Base-by-base conservation (phyloP, 768 basidiomycete species). In the Tremella yokohamensis region DNA sequence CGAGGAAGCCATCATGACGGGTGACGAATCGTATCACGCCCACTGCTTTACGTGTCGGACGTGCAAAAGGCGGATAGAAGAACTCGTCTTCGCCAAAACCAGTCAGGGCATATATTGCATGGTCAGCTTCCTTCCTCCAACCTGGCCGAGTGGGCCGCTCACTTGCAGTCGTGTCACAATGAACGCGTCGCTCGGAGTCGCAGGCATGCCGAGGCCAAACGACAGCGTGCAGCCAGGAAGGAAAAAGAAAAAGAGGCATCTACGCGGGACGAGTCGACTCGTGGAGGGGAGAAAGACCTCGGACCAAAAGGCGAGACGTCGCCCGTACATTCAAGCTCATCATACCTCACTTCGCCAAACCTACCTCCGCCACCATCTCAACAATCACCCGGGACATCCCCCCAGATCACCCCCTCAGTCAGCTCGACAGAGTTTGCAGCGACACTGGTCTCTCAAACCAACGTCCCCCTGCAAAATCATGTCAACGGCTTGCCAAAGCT, bases 1-100 rank as follows among this genome's bases (percentile, higher is more conserved):
- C 56, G 93, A 99, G 79, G 96, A 99, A 73, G 96, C 96, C 9
- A 97, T 98, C 76, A 97, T 99, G 90, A 94, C 96, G 7, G 96
- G 79, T 51, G 92, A 99, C 77, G 96, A 98, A 74, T 90, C 91
- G 0, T 99, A 98, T 69, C 96, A 98, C 75, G 93, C 96, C 4
- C 88, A 92, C 63, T 99, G 96, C 79, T 99, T 99, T 81, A 93
- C 94, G 66, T 99, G 96, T 80, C 87, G 90, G 70, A 87, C 91
- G 52, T 99, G 96, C 80, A 85, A 84, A 75, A 87, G 88, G 73
- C 83, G 90, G 57, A 99, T 99, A 63, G 93, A 98, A 78, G 96
- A 99, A 76, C 84, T 98, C 52, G 91, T 98, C 56, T 99, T 97
- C 63, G 96, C 96, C 58, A 98, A 98, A 81, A 98, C 96, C 0